Base-by-base conservation (phyloP, 129 eudicot species). In the Flaveria linearis region DNA sequence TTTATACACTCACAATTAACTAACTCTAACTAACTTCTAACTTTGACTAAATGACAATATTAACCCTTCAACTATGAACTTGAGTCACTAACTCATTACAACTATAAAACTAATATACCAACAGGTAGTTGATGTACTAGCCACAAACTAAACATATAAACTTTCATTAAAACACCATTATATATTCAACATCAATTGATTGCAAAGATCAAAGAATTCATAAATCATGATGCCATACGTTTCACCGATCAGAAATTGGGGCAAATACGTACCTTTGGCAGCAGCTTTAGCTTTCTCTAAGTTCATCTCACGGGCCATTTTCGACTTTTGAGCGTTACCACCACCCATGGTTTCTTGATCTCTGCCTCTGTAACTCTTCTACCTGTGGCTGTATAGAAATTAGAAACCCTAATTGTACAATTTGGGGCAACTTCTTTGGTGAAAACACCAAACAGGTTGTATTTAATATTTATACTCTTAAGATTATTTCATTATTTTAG, bases 241-340 rank as follows among this genome's bases (percentile, higher is more conserved):
- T 17, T 58, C 42, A 60, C 47, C 42, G 30, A 50, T 53, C 7
- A 76, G 55, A 20, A 50, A 33, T 33, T 33, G 36, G 36, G 36
- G 52, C 46, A 25, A 56, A 73, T 41, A 71, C n/a, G 47, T 43
- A 84, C 93, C 85, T 57, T 91, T 85, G 64, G 71, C 80, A 66
- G 83, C 89, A 60, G 82, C 82, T 82, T 76, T 90, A 23, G 79
- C 78, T 84, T 92, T 90, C 87, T 92, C 96, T 84, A 88, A 39
- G 78, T 92, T 90, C 90, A 71, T 92, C 82, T 92, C 98, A 39
- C 98, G 96, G 64, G 98, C 98, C 96, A 87, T 92, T 84, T 92
- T 92, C 11, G 98, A 83, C 75, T 92, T 92, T 87, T 92, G 98
- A 41, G 85, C 98, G 46, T 92, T 92, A 83, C 98, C 98, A 57